Conservation (phyloP, 495 filamentous ascomycete genomes). For the Lophiostoma macrostomum region DNA sequence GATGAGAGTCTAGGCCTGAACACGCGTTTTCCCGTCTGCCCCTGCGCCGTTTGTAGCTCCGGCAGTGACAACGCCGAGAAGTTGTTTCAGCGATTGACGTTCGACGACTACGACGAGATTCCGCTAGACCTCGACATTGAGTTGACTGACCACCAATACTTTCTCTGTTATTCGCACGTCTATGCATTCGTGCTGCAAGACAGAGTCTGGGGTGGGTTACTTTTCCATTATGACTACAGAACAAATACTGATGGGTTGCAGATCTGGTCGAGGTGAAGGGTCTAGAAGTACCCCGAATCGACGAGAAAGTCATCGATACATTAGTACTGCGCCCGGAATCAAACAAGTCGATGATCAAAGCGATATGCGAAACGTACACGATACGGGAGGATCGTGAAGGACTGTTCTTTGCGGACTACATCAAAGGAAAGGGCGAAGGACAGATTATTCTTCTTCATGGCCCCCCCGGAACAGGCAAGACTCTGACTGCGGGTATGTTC, state of each 20-base stretch:
- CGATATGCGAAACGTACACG: slow-evolving; percentile 36
- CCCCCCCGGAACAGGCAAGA: slow-evolving; percentile 41
- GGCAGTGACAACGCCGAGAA: slow-evolving; percentile 18
- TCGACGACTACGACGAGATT: slow-evolving; percentile 27
- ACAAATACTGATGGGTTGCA: background rate
- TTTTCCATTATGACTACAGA: background rate
- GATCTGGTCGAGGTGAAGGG: background rate
- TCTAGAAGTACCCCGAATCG: background rate
- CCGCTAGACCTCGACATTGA: slow-evolving; percentile 18
- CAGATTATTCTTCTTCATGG: slow-evolving; percentile 39
- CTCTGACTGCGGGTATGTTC: slow-evolving; percentile 33
- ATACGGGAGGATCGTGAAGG: no score
- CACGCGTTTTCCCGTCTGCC: slow-evolving; percentile 22
- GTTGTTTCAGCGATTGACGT: slow-evolving; percentile 5
- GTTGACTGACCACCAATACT: slow-evolving; percentile 27
- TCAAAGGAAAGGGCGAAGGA: slow-evolving; percentile 46
- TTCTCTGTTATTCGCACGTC: slow-evolving; percentile 23
- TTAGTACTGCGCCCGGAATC: slow-evolving; percentile 36
- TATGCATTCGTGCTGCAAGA: slow-evolving; percentile 25
- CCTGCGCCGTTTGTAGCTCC: slow-evolving; percentile 23
- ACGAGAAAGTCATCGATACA: slow-evolving; percentile 5
- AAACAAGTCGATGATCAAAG: slow-evolving; percentile 55
- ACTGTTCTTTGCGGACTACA: slow-evolving; percentile 49
- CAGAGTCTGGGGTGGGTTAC: slow-evolving; percentile 14
- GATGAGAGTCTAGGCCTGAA: background rate